These are phyloP conservation scores for Thalia dealbata DNA, from an alignment of 176 grass and related monocot species.

Conservation along the genomic window DNA sequence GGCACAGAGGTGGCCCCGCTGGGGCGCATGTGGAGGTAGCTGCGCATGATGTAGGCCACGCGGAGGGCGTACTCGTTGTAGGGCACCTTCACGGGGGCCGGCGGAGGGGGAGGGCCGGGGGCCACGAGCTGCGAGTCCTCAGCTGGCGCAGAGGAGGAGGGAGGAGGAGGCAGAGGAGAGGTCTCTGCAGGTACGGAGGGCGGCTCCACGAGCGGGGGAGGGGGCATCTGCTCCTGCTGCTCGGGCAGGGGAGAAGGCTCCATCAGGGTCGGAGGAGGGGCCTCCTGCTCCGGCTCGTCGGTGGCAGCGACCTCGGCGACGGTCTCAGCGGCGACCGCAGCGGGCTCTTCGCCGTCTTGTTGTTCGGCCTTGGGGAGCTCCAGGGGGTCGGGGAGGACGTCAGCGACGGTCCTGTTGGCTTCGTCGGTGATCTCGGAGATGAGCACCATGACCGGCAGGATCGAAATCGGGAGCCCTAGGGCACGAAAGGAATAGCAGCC, in stretches of 20 bases:
- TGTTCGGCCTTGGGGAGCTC: conserved; percentile 1
- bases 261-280: background rate
- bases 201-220: background rate
- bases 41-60: conserved; percentile 30
- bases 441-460: conserved; percentile 8
- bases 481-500: background rate
- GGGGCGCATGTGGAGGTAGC: conserved; percentile 22
- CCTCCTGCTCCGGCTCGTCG: background rate
- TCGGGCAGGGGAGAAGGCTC: background rate
- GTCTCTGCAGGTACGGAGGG: background rate
- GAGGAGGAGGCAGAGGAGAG: background rate
- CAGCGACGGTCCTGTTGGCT: background rate
- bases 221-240: background rate
- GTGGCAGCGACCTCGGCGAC: background rate
- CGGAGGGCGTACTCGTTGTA: conserved; percentile 19
- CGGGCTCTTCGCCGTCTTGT: background rate
- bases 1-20: background rate
- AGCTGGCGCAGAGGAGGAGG: background rate
- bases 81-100: background rate
- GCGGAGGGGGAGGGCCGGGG: background rate
- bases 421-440: conserved; percentile 21
- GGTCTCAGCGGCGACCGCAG: background rate
- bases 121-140: background rate
- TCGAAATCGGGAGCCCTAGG: conserved; percentile 11
- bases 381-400: background rate